phyloP scores from a whole-genome alignment of 352 stramenopile genomes.

The Saprolegnia diclina region DNA sequence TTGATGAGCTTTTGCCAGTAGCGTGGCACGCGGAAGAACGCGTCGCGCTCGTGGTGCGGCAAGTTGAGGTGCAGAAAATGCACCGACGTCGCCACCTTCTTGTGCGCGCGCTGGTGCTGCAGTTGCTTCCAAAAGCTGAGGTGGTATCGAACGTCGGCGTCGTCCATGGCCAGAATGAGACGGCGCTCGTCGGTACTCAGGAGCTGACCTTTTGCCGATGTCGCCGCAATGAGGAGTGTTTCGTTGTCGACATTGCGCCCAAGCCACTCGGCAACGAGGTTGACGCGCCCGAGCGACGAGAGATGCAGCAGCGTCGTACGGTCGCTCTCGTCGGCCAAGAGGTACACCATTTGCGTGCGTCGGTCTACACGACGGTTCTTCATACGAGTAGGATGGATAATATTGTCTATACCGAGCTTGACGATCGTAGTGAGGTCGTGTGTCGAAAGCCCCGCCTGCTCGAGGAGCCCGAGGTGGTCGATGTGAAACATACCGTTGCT shows the following conservation, averaged over 20 bases:
- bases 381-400: no score
- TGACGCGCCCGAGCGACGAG: not conserved
- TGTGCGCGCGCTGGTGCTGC: not conserved
- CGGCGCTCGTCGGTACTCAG: slow-evolving; percentile 16
- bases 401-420: not conserved
- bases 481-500: slow-evolving; percentile 15
- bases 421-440: not conserved
- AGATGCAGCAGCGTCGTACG: slow-evolving; percentile 2
- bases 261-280: slow-evolving; percentile 7
- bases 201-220: slow-evolving; percentile 10
- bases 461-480: slow-evolving; percentile 8
- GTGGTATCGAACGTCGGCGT: slow-evolving; percentile 14
- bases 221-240: slow-evolving; percentile 11
- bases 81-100: not conserved
- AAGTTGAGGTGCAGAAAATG: slow-evolving; percentile 12
- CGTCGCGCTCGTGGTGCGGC: not conserved
- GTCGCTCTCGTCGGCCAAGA: slow-evolving; percentile 19
- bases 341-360: slow-evolving; percentile 13
- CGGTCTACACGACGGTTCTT: slow-evolving; percentile 4
- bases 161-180: slow-evolving; percentile 12
- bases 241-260: slow-evolving; percentile 5
- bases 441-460: not conserved
- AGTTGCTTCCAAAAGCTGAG: slow-evolving; percentile 16
- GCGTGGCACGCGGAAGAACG: slow-evolving; percentile 15
- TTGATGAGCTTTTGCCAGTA: slow-evolving; percentile 16